phyloP scores from a whole-genome alignment of 2,329 filamentous ascomycete species.

The Ustulina deusta region DNA sequence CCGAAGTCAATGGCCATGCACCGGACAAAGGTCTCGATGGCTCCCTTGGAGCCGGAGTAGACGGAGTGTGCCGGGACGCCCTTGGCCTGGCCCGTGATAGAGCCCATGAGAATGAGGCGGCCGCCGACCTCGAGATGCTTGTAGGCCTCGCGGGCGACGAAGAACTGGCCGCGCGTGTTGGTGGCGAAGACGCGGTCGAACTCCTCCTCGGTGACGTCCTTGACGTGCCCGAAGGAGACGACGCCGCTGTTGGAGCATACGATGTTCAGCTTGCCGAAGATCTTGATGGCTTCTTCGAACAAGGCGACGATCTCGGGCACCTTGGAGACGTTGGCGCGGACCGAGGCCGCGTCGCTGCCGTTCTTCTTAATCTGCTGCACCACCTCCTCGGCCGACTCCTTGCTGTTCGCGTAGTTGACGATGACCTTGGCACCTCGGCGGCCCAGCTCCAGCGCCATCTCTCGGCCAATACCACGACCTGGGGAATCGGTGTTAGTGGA shows the following conservation, averaged over 20 bases:
- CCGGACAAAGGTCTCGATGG: constrained; percentile 81
- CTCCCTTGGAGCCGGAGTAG: constrained; percentile 81
- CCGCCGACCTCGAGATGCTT: constrained; percentile 76
- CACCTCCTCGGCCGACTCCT: constrained; percentile 72
- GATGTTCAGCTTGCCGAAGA: constrained; percentile 76
- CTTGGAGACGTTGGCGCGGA: constrained; percentile 76
- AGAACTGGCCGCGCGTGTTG: constrained; percentile 78
- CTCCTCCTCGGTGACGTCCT: constrained; percentile 76
- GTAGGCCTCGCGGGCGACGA: constrained; percentile 77
- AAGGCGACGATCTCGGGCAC: constrained; percentile 71
- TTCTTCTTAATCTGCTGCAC: constrained; percentile 74
- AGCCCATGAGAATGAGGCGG: constrained; percentile 78
- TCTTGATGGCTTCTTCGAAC: constrained; percentile 71
- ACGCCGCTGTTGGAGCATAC: constrained; percentile 78
- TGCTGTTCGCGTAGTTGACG: constrained; percentile 76
- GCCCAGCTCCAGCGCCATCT: constrained; percentile 75
- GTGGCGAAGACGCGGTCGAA: constrained; percentile 78
- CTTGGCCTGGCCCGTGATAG: constrained; percentile 74
- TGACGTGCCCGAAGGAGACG: constrained; percentile 75
- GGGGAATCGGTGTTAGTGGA: constrained; percentile 31
- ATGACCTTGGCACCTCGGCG: constrained; percentile 74
- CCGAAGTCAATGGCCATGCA: constrained; percentile 78
- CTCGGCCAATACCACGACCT: constrained; percentile 74
- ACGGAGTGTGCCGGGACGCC: constrained; percentile 78
- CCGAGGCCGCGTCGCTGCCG: constrained; percentile 71